Percentiles rank a stretch among this genome's conserved stretches.
Conservation (phyloP, 2,329 filamentous ascomycete species). For the Botrytis tulipae region DNA sequence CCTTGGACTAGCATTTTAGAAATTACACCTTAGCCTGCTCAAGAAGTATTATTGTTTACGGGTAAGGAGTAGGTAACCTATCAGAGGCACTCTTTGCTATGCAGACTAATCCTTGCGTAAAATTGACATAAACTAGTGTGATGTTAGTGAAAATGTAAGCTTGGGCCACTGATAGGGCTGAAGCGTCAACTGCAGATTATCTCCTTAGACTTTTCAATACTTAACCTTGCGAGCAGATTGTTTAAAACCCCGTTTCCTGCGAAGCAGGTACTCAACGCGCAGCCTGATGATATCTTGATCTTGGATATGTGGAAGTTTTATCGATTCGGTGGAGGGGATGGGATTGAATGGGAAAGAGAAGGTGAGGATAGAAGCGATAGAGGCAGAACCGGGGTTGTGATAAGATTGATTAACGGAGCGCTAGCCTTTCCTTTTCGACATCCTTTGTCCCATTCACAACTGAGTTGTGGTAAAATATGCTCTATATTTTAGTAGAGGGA, state of each 20-base stretch:
- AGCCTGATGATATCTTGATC: neutral
- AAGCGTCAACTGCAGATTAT: neutral
- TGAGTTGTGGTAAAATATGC: fast-evolving
- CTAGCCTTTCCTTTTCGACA: neutral
- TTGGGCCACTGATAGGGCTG: neutral
- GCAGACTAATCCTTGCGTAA: neutral
- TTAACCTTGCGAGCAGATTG: fast-evolving
- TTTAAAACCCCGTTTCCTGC: fast-evolving
- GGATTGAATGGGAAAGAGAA: too few relatives aligned
- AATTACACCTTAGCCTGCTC: neutral
- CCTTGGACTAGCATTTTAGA: neutral
- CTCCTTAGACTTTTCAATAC: neutral
- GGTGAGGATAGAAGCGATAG: too few relatives aligned
- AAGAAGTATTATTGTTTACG: fast-evolving
- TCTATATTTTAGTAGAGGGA: neutral
- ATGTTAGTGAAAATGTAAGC: neutral
- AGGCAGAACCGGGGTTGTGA: too few relatives aligned
- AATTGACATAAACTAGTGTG: neutral
- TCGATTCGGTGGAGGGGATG: neutral
- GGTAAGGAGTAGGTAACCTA: neutral
- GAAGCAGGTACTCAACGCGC: neutral
- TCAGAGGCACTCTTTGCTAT: neutral
- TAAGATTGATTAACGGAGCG: neutral
- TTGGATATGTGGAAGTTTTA: neutral
- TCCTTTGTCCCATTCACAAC: fast-evolving